Conservation (phyloP, 2,329 filamentous ascomycete species). For the Aspergillus hiratsukae region DNA sequence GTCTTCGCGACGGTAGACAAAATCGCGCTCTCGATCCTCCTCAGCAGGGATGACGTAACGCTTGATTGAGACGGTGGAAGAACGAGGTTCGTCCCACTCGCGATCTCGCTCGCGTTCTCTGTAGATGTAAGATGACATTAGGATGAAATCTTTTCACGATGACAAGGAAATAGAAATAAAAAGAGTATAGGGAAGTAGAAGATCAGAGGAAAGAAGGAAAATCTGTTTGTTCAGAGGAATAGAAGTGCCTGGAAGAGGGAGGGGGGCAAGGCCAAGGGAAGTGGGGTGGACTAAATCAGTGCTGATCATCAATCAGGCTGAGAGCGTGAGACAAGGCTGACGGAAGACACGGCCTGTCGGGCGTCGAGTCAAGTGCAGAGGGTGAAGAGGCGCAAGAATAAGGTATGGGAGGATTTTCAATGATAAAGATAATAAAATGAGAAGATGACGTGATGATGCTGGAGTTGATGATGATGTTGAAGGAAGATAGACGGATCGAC, state of each 20-base stretch:
- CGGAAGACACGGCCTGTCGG: background rate
- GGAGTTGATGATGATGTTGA: background rate
- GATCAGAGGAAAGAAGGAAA: background rate
- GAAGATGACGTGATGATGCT: background rate
- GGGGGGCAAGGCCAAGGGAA: slow-evolving; percentile 8
- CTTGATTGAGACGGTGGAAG: slow-evolving; percentile 46
- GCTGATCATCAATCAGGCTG: slow-evolving; percentile 5
- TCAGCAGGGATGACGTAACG: slow-evolving; percentile 50
- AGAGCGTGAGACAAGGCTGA: background rate
- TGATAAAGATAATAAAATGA: too few species aligned
- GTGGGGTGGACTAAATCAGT: slow-evolving; percentile 6
- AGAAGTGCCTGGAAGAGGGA: background rate
- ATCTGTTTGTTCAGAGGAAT: background rate
- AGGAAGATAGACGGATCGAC: background rate
- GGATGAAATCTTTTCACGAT: slow-evolving; percentile 6
- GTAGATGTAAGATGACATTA: slow-evolving; percentile 33
- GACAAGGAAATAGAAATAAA: background rate
- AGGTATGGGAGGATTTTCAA: too few species aligned
- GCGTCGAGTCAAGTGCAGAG: background rate
- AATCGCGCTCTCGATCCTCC: slow-evolving; percentile 32
- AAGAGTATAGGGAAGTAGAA: slow-evolving; percentile 1
- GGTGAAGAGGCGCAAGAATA: background rate
- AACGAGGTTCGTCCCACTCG: slow-evolving; percentile 41
- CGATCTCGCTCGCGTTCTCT: slow-evolving; percentile 38
- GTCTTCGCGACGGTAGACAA: slow-evolving; percentile 29